Conservation (phyloP, 108 stramenopile genomes). For the Heterococcus sp. region DNA sequence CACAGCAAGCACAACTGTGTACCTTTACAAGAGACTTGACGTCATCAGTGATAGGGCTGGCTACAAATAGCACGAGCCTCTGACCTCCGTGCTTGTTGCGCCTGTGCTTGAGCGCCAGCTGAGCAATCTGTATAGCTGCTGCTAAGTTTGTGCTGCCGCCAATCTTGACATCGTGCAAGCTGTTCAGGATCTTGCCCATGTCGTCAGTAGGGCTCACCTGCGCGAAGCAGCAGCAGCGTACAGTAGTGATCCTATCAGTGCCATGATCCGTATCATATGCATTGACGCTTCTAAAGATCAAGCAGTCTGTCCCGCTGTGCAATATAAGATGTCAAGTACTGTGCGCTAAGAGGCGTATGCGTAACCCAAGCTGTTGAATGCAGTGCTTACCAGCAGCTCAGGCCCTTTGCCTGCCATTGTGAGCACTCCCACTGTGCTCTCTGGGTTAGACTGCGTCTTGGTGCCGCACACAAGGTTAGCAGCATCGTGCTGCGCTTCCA, state of each 20-base stretch:
- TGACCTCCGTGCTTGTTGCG: constrained; percentile 95
- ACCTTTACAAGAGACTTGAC: constrained; percentile 63
- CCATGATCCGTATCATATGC: too few relatives aligned
- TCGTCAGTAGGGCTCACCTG: constrained; percentile 83
- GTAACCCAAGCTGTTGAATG: too few relatives aligned
- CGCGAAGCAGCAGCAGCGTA: background rate
- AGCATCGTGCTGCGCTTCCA: constrained; percentile 95
- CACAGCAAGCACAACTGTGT: too few relatives aligned
- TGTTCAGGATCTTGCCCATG: constrained; percentile 82
- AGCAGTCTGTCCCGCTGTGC: too few relatives aligned
- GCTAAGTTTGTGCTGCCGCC: constrained; percentile 68
- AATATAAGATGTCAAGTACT: too few relatives aligned
- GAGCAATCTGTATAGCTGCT: constrained; percentile 82
- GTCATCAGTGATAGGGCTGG: constrained; percentile 64
- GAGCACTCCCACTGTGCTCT: constrained; percentile 92
- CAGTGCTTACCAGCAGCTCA: constrained; percentile 71
- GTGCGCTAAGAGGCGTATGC: too few relatives aligned
- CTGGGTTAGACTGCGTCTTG: constrained; percentile 88
- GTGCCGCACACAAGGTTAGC: constrained; percentile 84
- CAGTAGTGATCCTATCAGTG: background rate
- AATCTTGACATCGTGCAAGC: constrained; percentile 67
- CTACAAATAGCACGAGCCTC: constrained; percentile 88
- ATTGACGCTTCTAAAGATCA: too few relatives aligned
- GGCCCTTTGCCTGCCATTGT: constrained; percentile 74
- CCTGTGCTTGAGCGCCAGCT: constrained; percentile 92